Evolutionary conservation across 2,329 filamentous ascomycete species (phyloP), one percentile per base, ranked within the genome.

Genomic region (Coniochaeta ligniaria): DNA sequence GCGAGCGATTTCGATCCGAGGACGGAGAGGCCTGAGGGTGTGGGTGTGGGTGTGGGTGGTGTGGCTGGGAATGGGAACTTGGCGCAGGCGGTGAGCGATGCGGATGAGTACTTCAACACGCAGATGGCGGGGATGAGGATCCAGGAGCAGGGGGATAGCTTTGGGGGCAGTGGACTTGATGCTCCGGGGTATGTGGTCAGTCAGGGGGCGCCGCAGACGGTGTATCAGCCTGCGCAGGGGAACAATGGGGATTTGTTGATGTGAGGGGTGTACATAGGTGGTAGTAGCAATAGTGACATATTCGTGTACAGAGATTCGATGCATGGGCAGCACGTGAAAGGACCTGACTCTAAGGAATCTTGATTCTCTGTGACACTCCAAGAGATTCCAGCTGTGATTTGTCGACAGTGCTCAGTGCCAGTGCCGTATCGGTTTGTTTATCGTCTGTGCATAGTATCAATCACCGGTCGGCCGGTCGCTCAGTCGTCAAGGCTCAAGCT

Each of bases 31-130:
- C 64, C 20, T 58, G 63, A 22, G n/a, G 43, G 3, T 24, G 43
- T 11, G 5, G n/a, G 6, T 3, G 41, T 5, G 3, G 22, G n/a
- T n/a, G n/a, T n/a, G n/a, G n/a, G n/a, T n/a, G n/a, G n/a, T n/a
- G n/a, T 56, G 57, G 17, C 28, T 26, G 45, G 63, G 54, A 69
- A 71, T 61, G 69, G 69, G 47, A 67, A 72, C 57, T 79, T 92
- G 61, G 81, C 85, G 3, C 84, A 86, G 28, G 92, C 92, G 1
- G 86, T 96, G 38, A 90, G 83, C 68, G 92, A 95, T 60, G 94
- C 93, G 11, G 94, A 97, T 70, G 86, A 88, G 17, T 97, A 96
- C 75, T 98, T 97, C 74, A 87, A 90, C 17, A 89, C 86, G 52
- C 87, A 90, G 71, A 90, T 92, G 87, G 85, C 84, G 5, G 82